A percentile compares a stretch with the other conserved stretches of the same genome.
These are phyloP conservation scores for Thyridium curvatum DNA, from an alignment of 2,329 filamentous ascomycete species.

Conservation along the genomic window DNA sequence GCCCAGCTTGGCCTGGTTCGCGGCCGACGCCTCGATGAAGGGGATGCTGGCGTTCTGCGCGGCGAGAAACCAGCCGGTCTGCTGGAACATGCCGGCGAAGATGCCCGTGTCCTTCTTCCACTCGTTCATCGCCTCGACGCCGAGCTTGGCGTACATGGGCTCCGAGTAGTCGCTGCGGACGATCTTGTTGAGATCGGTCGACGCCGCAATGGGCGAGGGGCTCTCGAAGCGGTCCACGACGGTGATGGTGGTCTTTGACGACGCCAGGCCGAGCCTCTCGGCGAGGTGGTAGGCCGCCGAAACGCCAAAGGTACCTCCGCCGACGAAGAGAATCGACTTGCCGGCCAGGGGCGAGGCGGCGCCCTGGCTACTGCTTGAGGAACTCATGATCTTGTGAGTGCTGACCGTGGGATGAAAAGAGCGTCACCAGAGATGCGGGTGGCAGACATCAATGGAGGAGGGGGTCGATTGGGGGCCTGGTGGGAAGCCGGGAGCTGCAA, in stretches of 20 bases:
- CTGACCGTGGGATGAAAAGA: no score
- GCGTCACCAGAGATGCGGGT: no score
- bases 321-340: background rate
- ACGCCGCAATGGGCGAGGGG: slow-evolving; percentile 32
- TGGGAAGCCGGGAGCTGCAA: no score
- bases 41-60: background rate
- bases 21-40: background rate
- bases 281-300: slow-evolving; percentile 36
- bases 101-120: slow-evolving; percentile 23
- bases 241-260: slow-evolving; percentile 33
- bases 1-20: slow-evolving; percentile 1
- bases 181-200: slow-evolving; percentile 39
- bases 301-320: slow-evolving; percentile 16
- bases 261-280: slow-evolving; percentile 21
- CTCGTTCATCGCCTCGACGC: slow-evolving; percentile 29
- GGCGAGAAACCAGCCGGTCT: background rate
- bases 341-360: background rate
- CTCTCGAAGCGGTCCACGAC: slow-evolving; percentile 33
- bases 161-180: slow-evolving; percentile 32
- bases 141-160: slow-evolving; percentile 38
- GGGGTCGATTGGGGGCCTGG: no score
- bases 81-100: slow-evolving; percentile 4
- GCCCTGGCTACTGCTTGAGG: background rate
- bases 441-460: no score
- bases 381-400: background rate